Percentiles rank a stretch among this genome's conserved stretches.
These are phyloP conservation scores for Emergomyces orientalis DNA, from an alignment of 2,329 filamentous ascomycete species.

Conservation along the genomic window DNA sequence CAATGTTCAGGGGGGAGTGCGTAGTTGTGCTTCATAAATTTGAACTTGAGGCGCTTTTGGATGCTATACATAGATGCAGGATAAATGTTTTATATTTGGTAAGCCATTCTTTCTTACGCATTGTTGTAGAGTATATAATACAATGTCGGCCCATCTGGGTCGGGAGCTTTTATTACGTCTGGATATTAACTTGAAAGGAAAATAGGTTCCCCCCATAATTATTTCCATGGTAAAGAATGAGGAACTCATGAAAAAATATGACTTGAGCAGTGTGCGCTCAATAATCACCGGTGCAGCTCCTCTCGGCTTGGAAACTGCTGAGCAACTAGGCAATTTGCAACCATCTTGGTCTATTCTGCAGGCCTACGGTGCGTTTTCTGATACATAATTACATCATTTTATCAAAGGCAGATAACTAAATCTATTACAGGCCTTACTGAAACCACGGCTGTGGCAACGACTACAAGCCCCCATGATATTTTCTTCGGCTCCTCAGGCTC, in stretches of 20 bases:
- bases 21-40: slow-evolving; percentile 65
- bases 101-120: slow-evolving; percentile 3
- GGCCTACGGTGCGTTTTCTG: slow-evolving; percentile 44
- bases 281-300: slow-evolving; percentile 65
- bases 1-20: slow-evolving; percentile 57
- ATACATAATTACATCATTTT: not conserved
- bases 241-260: slow-evolving; percentile 50
- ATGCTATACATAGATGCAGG: slow-evolving; percentile 53
- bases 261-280: slow-evolving; percentile 54
- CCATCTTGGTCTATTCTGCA: slow-evolving; percentile 56
- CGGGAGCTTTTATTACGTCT: not conserved
- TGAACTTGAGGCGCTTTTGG: slow-evolving; percentile 52
- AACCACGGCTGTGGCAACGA: slow-evolving; percentile 52
- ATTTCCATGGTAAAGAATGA: slow-evolving; percentile 57
- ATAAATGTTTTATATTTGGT: slow-evolving; percentile 58
- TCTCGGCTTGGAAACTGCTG: slow-evolving; percentile 57
- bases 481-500: slow-evolving; percentile 59
- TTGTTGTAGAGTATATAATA: not conserved
- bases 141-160: not conserved
- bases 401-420: not conserved
- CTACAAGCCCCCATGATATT: slow-evolving; percentile 48
- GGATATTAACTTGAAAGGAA: not conserved
- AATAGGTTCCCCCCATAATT: slow-evolving; percentile 55
- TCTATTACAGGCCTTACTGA: slow-evolving; percentile 51
- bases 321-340: slow-evolving; percentile 49